These are phyloP conservation scores for Thymus mandschuricus DNA, from an alignment of 257 asterid genomes.

Conservation along the genomic window DNA sequence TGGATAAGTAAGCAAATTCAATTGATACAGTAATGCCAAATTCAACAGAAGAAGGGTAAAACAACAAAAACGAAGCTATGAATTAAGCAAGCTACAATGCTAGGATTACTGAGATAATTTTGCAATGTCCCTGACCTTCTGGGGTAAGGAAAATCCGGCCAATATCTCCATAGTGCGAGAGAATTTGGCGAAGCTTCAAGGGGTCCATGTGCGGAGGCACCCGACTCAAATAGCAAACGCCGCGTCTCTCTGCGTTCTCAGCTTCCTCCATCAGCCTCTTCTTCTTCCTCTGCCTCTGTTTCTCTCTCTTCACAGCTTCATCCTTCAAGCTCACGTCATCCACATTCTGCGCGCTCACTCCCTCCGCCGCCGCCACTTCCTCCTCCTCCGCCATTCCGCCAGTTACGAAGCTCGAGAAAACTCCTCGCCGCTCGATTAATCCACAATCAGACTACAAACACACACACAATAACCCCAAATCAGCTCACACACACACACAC, in stretches of 20 bases:
- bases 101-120: neutral
- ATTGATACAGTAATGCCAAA: neutral
- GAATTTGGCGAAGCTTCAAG: constrained; percentile 66
- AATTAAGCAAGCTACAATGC: neutral
- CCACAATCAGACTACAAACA: neutral
- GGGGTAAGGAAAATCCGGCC: constrained; percentile 81
- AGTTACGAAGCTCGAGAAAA: neutral
- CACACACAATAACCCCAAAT: neutral
- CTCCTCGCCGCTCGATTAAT: constrained; percentile 4
- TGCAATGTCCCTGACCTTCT: constrained; percentile 50
- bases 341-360: constrained; percentile 26
- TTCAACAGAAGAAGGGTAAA: neutral
- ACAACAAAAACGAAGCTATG: neutral
- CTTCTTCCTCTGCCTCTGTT: constrained; percentile 52
- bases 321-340: constrained; percentile 32
- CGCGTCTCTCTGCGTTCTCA: constrained; percentile 60
- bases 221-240: constrained; percentile 85
- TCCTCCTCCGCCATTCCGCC: constrained; percentile 58
- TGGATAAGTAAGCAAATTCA: constrained; percentile 1
- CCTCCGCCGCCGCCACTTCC: constrained; percentile 29
- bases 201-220: constrained; percentile 93
- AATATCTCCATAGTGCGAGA: constrained; percentile 77
- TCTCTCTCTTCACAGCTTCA: constrained; percentile 33
- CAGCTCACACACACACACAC: neutral
- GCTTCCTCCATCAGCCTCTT: constrained; percentile 50